Conservation (phyloP, 352 stramenopile species). For the Phytophthora podocarpi region DNA sequence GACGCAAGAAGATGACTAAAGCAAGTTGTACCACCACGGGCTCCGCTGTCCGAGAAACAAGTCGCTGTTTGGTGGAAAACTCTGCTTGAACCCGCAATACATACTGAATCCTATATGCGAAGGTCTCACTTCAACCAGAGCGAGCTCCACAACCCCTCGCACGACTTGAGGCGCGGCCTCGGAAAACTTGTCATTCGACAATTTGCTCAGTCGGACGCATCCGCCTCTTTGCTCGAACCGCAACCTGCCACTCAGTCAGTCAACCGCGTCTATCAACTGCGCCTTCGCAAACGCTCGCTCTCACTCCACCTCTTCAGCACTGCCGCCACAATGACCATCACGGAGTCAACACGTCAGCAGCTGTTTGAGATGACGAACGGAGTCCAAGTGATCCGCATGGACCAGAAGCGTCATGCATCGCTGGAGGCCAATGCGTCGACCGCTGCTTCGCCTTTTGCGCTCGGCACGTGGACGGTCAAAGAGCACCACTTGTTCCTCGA, state of each 20-base stretch:
- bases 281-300: too few relatives aligned
- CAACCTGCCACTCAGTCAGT: background rate
- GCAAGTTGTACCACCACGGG: background rate
- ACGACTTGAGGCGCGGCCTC: conserved; percentile 10
- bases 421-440: background rate
- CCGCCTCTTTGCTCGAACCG: conserved; percentile 20
- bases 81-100: background rate
- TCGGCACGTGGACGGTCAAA: conserved; percentile 29
- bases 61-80: conserved; percentile 11
- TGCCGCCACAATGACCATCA: conserved; percentile 32
- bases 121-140: conserved; percentile 8
- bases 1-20: conserved; percentile 8
- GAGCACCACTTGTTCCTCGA: conserved; percentile 36
- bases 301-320: background rate
- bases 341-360: conserved; percentile 20
- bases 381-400: conserved; percentile 29
- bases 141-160: conserved; percentile 20
- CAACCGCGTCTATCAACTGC: too few relatives aligned
- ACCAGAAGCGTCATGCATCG: conserved; percentile 25
- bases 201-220: conserved; percentile 31
- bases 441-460: background rate
- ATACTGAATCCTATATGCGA: conserved; percentile 22
- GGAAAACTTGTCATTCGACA: conserved; percentile 24
- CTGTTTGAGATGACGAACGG: conserved; percentile 23
- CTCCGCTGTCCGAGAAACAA: conserved; percentile 14